Conservation (phyloP, 2,329 filamentous ascomycete genomes). For the Ophiocordyceps camponoti-saundersi region DNA sequence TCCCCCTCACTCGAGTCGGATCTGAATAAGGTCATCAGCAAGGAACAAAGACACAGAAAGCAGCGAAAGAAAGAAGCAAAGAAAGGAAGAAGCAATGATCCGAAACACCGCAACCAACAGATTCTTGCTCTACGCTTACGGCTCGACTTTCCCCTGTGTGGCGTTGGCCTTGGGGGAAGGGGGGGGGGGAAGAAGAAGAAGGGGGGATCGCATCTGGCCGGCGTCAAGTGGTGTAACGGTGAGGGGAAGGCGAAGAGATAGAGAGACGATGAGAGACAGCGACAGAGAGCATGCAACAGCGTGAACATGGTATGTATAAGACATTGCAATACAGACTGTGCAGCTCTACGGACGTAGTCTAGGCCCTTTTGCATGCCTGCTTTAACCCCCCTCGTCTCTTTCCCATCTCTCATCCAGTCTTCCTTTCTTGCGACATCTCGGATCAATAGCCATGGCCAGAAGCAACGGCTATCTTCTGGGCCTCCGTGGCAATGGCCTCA, state of each 20-base stretch:
- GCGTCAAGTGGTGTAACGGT: neutral
- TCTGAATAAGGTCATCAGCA: neutral
- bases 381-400: neutral
- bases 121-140: no score
- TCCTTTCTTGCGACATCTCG: neutral
- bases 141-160: no score
- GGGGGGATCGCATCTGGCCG: no score
- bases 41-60: neutral
- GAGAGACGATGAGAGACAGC: neutral
- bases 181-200: no score
- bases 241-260: neutral
- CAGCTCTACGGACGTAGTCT: neutral
- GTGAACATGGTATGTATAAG: neutral
- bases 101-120: neutral
- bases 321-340: neutral
- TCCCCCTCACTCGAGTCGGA: neutral
- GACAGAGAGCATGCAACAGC: neutral
- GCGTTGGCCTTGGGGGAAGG: neutral
- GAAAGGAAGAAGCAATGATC: neutral
- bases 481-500: slow-evolving; percentile 46
- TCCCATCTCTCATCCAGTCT: neutral
- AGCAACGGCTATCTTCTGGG: slow-evolving; percentile 36
- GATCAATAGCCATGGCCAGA: neutral
- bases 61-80: neutral
- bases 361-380: neutral